Percentiles rank a stretch among this genome's conserved stretches.
These are phyloP conservation scores for Microascus cirrosus DNA, from an alignment of 2,329 filamentous ascomycete genomes.

Conservation along the genomic window DNA sequence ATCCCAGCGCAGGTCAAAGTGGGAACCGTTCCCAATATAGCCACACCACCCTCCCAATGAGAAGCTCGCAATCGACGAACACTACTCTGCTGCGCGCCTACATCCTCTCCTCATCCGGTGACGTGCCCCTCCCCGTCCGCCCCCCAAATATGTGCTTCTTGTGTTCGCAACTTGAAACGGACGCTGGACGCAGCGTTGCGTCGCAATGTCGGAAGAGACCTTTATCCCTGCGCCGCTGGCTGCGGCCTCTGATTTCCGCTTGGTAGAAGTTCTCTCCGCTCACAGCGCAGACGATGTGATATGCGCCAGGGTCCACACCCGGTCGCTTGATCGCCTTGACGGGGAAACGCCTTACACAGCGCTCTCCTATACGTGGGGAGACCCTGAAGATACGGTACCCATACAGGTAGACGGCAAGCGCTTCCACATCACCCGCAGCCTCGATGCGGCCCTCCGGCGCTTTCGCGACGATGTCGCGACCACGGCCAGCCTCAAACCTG, in stretches of 20 bases:
- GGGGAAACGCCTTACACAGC: conserved; percentile 10
- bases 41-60: background rate
- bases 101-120: background rate
- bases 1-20: conserved; percentile 1
- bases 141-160: background rate
- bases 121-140: background rate
- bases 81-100: background rate
- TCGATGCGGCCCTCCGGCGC: conserved; percentile 15
- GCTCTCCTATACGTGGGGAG: conserved; percentile 17
- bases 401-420: conserved; percentile 12
- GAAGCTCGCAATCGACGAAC: background rate
- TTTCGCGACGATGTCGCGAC: conserved; percentile 8
- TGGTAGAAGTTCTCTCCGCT: conserved; percentile 7
- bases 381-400: conserved; percentile 7
- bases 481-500: conserved; percentile 1
- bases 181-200: background rate
- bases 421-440: conserved; percentile 14
- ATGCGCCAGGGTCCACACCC: background rate
- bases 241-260: conserved; percentile 4
- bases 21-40: background rate
- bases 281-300: background rate
- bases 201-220: background rate
- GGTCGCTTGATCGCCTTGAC: background rate
- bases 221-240: conserved; percentile 2
- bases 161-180: background rate